These are phyloP conservation scores for Allantophomopsis lycopodina DNA, from an alignment of 2,329 filamentous ascomycete genomes.

Conservation along the genomic window DNA sequence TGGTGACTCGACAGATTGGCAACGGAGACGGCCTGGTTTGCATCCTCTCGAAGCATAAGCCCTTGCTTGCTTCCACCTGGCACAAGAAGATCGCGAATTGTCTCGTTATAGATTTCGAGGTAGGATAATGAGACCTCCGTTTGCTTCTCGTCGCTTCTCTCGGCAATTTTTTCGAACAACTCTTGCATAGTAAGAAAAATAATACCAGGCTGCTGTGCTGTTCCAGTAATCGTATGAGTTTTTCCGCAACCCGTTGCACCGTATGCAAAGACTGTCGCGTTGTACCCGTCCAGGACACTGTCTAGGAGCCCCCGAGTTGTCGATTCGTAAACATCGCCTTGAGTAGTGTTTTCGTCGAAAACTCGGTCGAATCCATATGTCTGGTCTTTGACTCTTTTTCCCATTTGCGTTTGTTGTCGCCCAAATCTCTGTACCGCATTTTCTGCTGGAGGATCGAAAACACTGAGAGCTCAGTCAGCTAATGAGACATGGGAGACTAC, in stretches of 20 bases:
- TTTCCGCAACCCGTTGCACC: conserved; percentile 97
- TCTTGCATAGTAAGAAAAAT: conserved; percentile 99
- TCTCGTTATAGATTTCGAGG: conserved; percentile 98
- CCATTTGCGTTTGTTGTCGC: conserved; percentile 58
- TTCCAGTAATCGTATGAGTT: conserved; percentile 94
- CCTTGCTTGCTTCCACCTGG: conserved; percentile 66
- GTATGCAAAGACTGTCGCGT: conserved; percentile 97
- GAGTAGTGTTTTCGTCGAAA: conserved; percentile 88
- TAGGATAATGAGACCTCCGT: conserved; percentile 90
- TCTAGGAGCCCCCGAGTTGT: conserved; percentile 85
- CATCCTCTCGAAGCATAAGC: conserved; percentile 87
- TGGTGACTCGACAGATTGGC: conserved; percentile 82
- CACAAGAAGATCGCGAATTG: conserved; percentile 88
- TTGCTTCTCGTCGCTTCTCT: conserved; percentile 71
- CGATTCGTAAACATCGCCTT: conserved; percentile 88
- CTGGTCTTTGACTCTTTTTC: conserved; percentile 93
- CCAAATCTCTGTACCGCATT: conserved; percentile 82
- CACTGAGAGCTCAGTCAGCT: conserved; percentile 34
- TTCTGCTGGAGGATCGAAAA: conserved; percentile 95
- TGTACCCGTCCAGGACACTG: conserved; percentile 93
- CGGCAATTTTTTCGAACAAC: conserved; percentile 89
- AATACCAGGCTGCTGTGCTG: conserved; percentile 83
- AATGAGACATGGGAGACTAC: not conserved
- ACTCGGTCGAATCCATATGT: conserved; percentile 94
- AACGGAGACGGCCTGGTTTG: conserved; percentile 84